phyloP scores from a whole-genome alignment of 2,329 filamentous ascomycete species.

The Beauveria sp. region DNA sequence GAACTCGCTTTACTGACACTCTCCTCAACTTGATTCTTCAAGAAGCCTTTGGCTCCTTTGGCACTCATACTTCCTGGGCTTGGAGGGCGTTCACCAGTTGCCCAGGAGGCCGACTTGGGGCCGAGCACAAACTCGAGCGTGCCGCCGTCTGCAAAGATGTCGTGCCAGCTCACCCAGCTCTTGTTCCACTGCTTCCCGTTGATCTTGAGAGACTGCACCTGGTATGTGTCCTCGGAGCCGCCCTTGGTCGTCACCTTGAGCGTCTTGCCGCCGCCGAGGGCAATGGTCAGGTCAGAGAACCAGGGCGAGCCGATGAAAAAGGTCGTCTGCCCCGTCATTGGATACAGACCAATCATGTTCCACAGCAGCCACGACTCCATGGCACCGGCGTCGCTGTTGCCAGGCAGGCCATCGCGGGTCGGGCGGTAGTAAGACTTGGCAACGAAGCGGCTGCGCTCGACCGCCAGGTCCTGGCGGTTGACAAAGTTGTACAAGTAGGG shows the following conservation, averaged over 20 bases:
- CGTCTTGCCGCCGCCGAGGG: constrained; percentile 46
- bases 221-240: constrained; percentile 40
- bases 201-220: constrained; percentile 59
- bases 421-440: constrained; percentile 53
- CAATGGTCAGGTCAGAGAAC: constrained; percentile 52
- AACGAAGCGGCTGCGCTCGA: constrained; percentile 49
- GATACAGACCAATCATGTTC: constrained; percentile 62
- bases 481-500: constrained; percentile 65
- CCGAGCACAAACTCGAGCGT: constrained; percentile 60
- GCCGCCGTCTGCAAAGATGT: constrained; percentile 57
- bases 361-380: constrained; percentile 67
- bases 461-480: constrained; percentile 53
- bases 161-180: constrained; percentile 58
- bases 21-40: constrained; percentile 5
- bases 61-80: constrained; percentile 40
- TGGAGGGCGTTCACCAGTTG: constrained; percentile 51
- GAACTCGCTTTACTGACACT: too few relatives aligned
- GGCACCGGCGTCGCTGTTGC: constrained; percentile 64
- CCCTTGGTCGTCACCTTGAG: constrained; percentile 48
- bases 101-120: constrained; percentile 43
- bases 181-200: constrained; percentile 57
- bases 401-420: constrained; percentile 51
- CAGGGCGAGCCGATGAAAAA: constrained; percentile 59
- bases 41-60: constrained; percentile 12
- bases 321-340: constrained; percentile 59